Base-by-base conservation (phyloP, 73 alveolate genomes). In the Symbiodinium pilosum region DNA sequence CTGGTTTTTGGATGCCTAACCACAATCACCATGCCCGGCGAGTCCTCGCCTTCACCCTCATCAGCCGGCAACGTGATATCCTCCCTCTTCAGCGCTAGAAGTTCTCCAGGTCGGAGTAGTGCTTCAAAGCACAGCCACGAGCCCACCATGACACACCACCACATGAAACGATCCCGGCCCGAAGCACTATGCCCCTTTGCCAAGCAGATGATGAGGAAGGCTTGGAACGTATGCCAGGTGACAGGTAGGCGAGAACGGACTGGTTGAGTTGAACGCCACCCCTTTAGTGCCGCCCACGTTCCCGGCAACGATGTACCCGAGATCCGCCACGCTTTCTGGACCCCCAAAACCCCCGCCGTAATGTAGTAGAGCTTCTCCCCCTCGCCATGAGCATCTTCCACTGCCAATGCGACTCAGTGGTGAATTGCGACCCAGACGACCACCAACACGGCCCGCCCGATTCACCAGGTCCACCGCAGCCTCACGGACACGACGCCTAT, bases 121-220 rank as follows among this genome's bases (percentile, higher is more conserved):
- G 84, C 34, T 1, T 12, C 84, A 56, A 87, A 87, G 28, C 43
- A 75, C 40, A 54, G 4, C 94, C 94, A 87, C 43, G 40, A 87
- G 0, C 32, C 84, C 43, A 87, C 21, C 40, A 36, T 47, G 0
- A 43, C 39, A 0, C 68, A 21, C 94, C 54, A 56, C 68, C 42
- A 54, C 36, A 8, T 7, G 0, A 4, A 20, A 0, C 94, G 84
- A 0, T 0, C 64, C 2, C 24, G 71, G 20, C 94, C 94, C 26
- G 0, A 7, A 11, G 8, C 64, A 0, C 43, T 26, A 28, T 4
- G 3, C 0, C 44, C 94, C 0, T 26, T 3, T 0, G 85, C 38
- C 32, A 54, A 5, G 0, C 39, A 16, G 4, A 5, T 38, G 41
- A 87, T 16, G 28, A 87, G 42, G 34, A 87, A 1, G 2, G 42